phyloP scores from a whole-genome alignment of 257 asterid genomes.

The Solanum chiquidenum region DNA sequence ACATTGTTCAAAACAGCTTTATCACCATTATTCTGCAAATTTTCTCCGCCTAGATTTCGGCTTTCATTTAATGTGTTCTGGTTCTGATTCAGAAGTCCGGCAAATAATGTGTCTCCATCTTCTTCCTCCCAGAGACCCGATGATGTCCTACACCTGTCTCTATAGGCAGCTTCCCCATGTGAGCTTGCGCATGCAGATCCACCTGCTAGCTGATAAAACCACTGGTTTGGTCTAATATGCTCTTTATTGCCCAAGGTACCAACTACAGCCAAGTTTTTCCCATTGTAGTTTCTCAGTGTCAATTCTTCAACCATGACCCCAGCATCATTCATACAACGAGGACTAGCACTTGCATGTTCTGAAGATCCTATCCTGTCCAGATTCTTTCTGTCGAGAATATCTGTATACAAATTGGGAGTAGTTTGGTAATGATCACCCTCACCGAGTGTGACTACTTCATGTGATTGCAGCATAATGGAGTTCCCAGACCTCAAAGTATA shows the following conservation, averaged over 20 bases:
- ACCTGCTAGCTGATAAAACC: conserved; percentile 58
- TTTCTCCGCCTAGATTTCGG: conserved; percentile 16
- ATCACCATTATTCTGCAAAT: conserved; percentile 22
- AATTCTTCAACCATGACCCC: conserved; percentile 71
- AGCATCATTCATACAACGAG: conserved; percentile 58
- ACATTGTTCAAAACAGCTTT: conserved; percentile 27
- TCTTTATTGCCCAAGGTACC: conserved; percentile 50
- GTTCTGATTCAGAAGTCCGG: conserved; percentile 36
- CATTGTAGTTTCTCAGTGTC: conserved; percentile 54
- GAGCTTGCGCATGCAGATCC: conserved; percentile 43
- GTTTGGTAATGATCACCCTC: conserved; percentile 28
- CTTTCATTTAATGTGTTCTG: conserved; percentile 18
- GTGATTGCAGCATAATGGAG: conserved; percentile 43
- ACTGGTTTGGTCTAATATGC: conserved; percentile 39
- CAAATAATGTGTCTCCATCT: conserved; percentile 29
- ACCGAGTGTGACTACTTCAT: conserved; percentile 59
- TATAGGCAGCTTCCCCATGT: conserved; percentile 36
- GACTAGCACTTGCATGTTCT: conserved; percentile 79
- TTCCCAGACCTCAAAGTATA: conserved; percentile 40
- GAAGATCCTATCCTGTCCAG: conserved; percentile 72
- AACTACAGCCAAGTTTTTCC: conserved; percentile 43
- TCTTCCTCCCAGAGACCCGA: conserved; percentile 46
- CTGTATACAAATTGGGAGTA: conserved; percentile 26
- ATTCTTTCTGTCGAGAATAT: conserved; percentile 37
- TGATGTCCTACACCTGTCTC: conserved; percentile 42